Conservation (phyloP, 176 grass and related monocot genomes). For the Raddia distichophylla region DNA sequence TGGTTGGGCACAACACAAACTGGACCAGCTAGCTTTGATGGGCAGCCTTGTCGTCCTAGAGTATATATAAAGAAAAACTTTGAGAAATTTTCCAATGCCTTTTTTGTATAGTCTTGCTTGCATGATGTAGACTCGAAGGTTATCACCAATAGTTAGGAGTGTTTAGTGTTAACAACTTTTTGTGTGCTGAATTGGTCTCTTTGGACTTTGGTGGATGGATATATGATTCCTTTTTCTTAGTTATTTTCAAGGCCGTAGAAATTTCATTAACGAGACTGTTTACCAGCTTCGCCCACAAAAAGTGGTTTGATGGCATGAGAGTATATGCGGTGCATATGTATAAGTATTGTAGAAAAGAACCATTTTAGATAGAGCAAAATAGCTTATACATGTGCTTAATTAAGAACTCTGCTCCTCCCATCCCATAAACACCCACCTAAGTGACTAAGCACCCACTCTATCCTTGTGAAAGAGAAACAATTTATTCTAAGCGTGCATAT, state of each 20-base stretch:
- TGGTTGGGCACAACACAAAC: constrained; percentile 12
- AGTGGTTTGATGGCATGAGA: neutral
- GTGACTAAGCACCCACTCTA: no score
- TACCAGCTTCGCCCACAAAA: no score
- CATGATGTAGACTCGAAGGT: constrained; percentile 32
- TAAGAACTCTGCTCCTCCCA: no score
- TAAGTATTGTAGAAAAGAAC: no score
- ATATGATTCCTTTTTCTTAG: neutral
- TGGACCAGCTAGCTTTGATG: constrained; percentile 30
- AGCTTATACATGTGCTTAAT: no score
- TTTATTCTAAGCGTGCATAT: no score
- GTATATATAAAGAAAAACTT: neutral
- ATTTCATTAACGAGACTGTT: no score
- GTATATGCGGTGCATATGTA: no score
- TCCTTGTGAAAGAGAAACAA: no score
- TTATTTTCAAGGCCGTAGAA: neutral
- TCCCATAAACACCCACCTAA: no score
- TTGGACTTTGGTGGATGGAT: neutral
- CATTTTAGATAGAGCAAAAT: no score
- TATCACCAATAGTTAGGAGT: neutral
- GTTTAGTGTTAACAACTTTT: neutral
- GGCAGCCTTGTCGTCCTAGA: neutral
- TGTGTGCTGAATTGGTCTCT: neutral
- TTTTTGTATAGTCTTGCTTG: neutral
- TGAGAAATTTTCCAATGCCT: neutral